Conservation (phyloP, 169 alveolate species). For the Cryptosporidium ryanae region DNA sequence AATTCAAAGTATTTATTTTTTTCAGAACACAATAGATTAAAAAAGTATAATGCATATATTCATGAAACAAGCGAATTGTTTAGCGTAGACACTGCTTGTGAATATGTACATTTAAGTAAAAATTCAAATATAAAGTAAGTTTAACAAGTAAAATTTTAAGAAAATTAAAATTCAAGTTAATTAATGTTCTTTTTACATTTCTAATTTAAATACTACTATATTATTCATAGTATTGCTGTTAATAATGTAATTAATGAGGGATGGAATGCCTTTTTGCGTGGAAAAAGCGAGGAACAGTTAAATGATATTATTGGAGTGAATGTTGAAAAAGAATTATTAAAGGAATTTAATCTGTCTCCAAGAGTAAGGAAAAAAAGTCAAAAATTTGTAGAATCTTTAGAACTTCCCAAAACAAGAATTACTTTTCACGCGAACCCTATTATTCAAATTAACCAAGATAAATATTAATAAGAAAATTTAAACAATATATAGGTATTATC, state of each 20-base stretch:
- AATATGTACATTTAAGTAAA: conserved; percentile 22
- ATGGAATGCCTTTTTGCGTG: conserved; percentile 43
- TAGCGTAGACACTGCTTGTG: conserved; percentile 49
- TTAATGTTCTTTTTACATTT: background rate
- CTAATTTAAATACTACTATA: background rate
- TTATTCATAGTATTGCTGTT: conserved; percentile 14
- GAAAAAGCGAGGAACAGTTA: conserved; percentile 2
- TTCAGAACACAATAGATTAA: background rate
- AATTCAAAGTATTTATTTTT: background rate
- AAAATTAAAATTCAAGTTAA: background rate
- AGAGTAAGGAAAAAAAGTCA: background rate
- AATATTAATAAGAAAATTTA: no score
- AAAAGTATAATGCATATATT: conserved; percentile 16
- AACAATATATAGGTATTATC: no score
- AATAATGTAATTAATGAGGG: conserved; percentile 42
- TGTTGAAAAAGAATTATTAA: conserved; percentile 7
- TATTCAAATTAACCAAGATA: no score
- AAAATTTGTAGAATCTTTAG: conserved; percentile 11
- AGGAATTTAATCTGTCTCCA: conserved; percentile 11
- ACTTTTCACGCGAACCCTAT: conserved; percentile 68
- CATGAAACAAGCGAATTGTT: conserved; percentile 57
- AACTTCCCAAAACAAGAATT: conserved; percentile 54
- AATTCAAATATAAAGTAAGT: conserved; percentile 53
- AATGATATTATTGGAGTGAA: conserved; percentile 27
- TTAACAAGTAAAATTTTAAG: background rate